phyloP scores from a whole-genome alignment of 306 rosid species.

The Begonia loranthoides region DNA sequence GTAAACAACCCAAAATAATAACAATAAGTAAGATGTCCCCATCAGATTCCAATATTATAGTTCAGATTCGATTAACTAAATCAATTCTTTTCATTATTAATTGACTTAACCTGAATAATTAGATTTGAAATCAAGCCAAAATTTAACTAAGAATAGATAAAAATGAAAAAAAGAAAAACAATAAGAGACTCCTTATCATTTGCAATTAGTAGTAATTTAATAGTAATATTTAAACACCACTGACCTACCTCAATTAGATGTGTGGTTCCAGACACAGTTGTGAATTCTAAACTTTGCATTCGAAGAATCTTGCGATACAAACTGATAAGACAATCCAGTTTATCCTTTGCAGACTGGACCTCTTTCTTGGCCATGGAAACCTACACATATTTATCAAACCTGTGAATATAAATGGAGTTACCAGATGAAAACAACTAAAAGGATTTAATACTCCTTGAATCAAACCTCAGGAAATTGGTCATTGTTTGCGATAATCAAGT shows the following conservation, averaged over 20 bases:
- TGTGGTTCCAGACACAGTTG: constrained; percentile 64
- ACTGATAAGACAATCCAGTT: constrained; percentile 49
- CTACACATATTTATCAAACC: constrained; percentile 20
- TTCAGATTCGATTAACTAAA: too few species aligned
- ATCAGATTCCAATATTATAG: too few species aligned
- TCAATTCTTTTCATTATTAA: too few species aligned
- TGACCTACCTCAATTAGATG: constrained; percentile 79
- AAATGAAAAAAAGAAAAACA: too few species aligned
- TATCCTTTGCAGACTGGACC: constrained; percentile 43
- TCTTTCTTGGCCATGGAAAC: constrained; percentile 48
- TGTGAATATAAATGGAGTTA: constrained; percentile 6
- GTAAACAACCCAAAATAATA: too few species aligned
- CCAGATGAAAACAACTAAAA: not conserved
- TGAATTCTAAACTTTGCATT: constrained; percentile 56
- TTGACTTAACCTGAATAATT: too few species aligned
- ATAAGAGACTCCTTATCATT: too few species aligned
- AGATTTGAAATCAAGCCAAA: too few species aligned
- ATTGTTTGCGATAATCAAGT: constrained; percentile 38
- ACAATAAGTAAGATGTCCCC: too few species aligned
- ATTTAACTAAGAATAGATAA: too few species aligned
- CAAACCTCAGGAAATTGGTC: constrained; percentile 71
- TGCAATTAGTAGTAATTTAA: too few species aligned
- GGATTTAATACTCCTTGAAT: too few species aligned
- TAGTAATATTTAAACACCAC: not conserved
- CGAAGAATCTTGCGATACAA: constrained; percentile 64